phyloP scores from a whole-genome alignment of 176 grass and related monocot genomes.

The Oryza punctata region DNA sequence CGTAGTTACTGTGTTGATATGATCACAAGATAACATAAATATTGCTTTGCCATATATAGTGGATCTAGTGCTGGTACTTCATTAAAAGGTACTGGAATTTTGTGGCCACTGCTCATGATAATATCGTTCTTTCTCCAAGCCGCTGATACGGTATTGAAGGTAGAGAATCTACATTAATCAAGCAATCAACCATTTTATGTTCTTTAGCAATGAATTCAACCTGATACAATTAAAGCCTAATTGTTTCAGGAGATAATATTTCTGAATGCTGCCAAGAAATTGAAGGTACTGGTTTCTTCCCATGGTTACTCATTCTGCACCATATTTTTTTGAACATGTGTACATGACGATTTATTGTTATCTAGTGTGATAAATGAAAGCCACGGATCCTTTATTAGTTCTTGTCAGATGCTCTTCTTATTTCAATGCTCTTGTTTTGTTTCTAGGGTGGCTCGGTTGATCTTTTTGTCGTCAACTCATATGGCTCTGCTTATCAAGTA shows the following conservation, averaged over 20 bases:
- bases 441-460: conserved; percentile 89
- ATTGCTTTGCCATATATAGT: conserved; percentile 54
- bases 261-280: conserved; percentile 81
- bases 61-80: conserved; percentile 75
- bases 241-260: conserved; percentile 93
- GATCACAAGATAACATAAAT: conserved; percentile 7
- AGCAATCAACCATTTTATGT: not conserved
- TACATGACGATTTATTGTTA: conserved; percentile 2
- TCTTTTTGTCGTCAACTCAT: conserved; percentile 96
- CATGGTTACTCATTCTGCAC: not conserved
- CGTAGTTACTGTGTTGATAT: not conserved
- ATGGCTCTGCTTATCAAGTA: conserved; percentile 96
- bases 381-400: not conserved
- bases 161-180: conserved; percentile 43
- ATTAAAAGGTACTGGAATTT: conserved; percentile 73
- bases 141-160: conserved; percentile 92
- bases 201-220: conserved; percentile 30
- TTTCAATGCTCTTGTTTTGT: not conserved
- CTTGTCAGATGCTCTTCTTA: conserved; percentile 21
- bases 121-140: conserved; percentile 94
- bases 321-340: not conserved
- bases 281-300: conserved; percentile 67
- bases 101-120: conserved; percentile 95
- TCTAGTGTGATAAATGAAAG: not conserved
- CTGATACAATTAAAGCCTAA: conserved; percentile 49